phyloP scores from a whole-genome alignment of 805 yeast species.

The Ogataea pini region DNA sequence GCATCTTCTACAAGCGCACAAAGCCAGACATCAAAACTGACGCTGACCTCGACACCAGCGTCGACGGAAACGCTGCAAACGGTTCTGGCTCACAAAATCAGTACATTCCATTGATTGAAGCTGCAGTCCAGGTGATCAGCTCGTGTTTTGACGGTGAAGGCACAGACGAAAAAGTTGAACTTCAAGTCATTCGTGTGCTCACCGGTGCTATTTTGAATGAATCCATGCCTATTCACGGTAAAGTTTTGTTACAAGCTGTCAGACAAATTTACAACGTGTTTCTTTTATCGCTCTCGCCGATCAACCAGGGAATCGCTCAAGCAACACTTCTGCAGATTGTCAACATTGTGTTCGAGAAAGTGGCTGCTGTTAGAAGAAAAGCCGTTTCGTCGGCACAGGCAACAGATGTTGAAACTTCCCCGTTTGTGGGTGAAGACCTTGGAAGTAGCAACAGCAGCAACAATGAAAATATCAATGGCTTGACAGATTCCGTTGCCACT shows the following conservation, averaged over 20 bases:
- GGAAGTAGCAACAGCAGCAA: background rate
- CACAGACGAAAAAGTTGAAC: conserved; percentile 83
- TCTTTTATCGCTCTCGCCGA: conserved; percentile 74
- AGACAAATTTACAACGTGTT: conserved; percentile 93
- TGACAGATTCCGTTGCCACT: conserved; percentile 1
- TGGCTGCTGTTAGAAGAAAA: conserved; percentile 25
- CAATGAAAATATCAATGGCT: background rate
- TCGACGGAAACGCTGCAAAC: conserved; percentile 39
- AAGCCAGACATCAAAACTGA: conserved; percentile 32
- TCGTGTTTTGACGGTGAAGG: conserved; percentile 90
- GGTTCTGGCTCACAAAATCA: conserved; percentile 13
- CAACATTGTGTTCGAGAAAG: conserved; percentile 78
- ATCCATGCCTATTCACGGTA: conserved; percentile 84
- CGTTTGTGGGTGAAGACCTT: conserved; percentile 7
- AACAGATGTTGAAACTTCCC: background rate
- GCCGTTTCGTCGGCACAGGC: background rate
- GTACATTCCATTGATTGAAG: conserved; percentile 65
- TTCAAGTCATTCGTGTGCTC: conserved; percentile 90
- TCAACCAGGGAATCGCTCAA: conserved; percentile 93
- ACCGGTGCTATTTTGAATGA: conserved; percentile 85
- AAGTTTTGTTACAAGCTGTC: conserved; percentile 82
- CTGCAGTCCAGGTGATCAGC: conserved; percentile 80
- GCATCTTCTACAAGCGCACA: conserved; percentile 41
- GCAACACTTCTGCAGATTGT: conserved; percentile 92
- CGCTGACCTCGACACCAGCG: conserved; percentile 44